Conservation (phyloP, 345 rosid genomes). For the Salix udensis region DNA sequence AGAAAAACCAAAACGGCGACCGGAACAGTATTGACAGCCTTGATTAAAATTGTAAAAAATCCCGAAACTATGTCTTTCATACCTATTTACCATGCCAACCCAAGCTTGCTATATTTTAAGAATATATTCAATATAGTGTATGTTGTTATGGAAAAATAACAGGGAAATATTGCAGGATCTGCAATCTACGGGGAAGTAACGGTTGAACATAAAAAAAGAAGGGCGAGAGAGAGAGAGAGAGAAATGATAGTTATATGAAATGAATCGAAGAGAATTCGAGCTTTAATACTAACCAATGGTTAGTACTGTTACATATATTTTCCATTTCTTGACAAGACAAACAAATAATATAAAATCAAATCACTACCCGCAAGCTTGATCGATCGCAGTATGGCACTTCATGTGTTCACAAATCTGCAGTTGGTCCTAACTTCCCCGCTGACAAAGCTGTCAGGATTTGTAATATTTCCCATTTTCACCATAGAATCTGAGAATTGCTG, state of each 20-base stretch:
- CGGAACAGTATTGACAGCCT: too few species aligned
- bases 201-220: too few species aligned
- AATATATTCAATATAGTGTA: too few species aligned
- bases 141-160: too few species aligned
- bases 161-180: too few species aligned
- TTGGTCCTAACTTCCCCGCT: constrained; percentile 73
- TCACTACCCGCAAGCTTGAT: neutral
- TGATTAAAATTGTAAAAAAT: too few species aligned
- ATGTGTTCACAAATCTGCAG: constrained; percentile 82
- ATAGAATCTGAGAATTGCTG: constrained; percentile 76
- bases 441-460: constrained; percentile 49
- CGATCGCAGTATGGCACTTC: neutral
- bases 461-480: constrained; percentile 87
- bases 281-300: neutral
- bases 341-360: neutral
- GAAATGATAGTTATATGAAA: neutral
- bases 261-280: neutral
- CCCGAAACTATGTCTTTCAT: too few species aligned
- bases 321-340: constrained; percentile 5
- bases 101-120: too few species aligned
- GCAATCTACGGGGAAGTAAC: too few species aligned
- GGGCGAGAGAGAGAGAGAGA: neutral
- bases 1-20: too few species aligned
- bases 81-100: too few species aligned
- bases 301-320: neutral